Evolutionary conservation across 2,329 filamentous ascomycete genomes (phyloP).

Genomic region (Elsinoe fawcettii): DNA sequence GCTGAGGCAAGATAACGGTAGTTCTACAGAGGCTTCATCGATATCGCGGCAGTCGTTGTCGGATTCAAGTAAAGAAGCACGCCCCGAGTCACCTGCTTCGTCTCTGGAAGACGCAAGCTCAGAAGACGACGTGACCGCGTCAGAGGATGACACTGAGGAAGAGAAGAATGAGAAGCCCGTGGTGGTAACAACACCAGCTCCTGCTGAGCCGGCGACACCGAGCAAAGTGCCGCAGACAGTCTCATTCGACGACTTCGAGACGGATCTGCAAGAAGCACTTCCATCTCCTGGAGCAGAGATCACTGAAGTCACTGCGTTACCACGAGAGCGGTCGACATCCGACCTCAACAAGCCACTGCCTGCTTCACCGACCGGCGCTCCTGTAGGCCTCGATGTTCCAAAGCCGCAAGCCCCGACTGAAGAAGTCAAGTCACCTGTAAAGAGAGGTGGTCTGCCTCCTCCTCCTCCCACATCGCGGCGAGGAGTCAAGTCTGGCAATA

Average conservation of each 20-base stretch:
- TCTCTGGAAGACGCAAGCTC: constrained; percentile 42
- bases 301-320: not conserved
- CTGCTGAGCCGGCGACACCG: not conserved
- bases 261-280: constrained; percentile 16
- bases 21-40: constrained; percentile 49
- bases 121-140: constrained; percentile 24
- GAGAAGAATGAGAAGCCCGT: constrained; percentile 31
- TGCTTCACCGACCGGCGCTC: not conserved
- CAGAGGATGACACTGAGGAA: constrained; percentile 27
- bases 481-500: not conserved
- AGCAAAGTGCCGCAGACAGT: constrained; percentile 32
- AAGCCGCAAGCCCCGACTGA: not conserved
- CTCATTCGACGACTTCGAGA: constrained; percentile 28
- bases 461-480: not conserved
- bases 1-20: constrained; percentile 27
- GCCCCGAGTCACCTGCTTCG: constrained; percentile 46
- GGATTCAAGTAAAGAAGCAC: constrained; percentile 38
- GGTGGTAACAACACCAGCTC: constrained; percentile 29
- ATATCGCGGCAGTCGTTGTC: constrained; percentile 49
- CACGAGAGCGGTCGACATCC: not conserved
- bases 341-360: constrained; percentile 7
- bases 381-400: not conserved
- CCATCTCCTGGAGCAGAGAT: not conserved
- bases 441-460: not conserved
- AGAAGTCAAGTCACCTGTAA: not conserved